Conservation (phyloP, 1,139 yeast genomes). For the Kodamaea fungicola region DNA sequence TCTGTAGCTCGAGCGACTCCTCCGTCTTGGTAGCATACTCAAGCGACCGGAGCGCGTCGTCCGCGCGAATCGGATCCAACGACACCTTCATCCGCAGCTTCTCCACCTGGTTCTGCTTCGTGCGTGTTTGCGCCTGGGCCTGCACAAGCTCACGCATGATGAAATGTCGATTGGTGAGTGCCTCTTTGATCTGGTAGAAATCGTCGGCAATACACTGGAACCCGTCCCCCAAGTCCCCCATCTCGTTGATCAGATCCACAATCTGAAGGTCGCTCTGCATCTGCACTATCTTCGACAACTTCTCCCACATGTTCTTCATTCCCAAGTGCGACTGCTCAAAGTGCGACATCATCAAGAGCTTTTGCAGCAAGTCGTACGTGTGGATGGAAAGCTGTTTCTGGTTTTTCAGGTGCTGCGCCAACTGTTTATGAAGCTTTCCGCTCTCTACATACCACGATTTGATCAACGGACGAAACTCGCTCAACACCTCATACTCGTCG, state of each 20-base stretch:
- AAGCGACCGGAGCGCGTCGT: conserved; percentile 78
- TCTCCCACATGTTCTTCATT: conserved; percentile 81
- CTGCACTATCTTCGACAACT: conserved; percentile 64
- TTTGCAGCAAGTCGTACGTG: conserved; percentile 63
- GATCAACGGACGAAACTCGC: conserved; percentile 80
- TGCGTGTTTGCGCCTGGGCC: conserved; percentile 71
- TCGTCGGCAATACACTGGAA: conserved; percentile 63
- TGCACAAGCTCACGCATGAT: conserved; percentile 82
- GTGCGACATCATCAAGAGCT: conserved; percentile 45
- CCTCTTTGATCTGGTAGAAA: conserved; percentile 85
- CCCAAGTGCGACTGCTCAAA: conserved; percentile 55
- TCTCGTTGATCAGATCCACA: conserved; percentile 67
- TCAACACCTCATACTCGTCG: conserved; percentile 78
- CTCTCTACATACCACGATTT: conserved; percentile 68
- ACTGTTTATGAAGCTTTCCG: conserved; percentile 52
- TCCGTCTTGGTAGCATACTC: conserved; percentile 81
- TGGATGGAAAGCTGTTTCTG: conserved; percentile 57
- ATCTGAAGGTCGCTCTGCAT: conserved; percentile 76
- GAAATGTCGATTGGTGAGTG: conserved; percentile 86
- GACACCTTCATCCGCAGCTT: conserved; percentile 71
- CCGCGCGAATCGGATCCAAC: conserved; percentile 83
- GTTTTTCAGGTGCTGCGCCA: conserved; percentile 53
- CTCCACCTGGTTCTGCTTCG: conserved; percentile 71
- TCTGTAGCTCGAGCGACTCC: conserved; percentile 68
- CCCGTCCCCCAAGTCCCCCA: conserved; percentile 78